Evolutionary conservation across 805 yeast species (phyloP).

Genomic region (Candida chilensis): DNA sequence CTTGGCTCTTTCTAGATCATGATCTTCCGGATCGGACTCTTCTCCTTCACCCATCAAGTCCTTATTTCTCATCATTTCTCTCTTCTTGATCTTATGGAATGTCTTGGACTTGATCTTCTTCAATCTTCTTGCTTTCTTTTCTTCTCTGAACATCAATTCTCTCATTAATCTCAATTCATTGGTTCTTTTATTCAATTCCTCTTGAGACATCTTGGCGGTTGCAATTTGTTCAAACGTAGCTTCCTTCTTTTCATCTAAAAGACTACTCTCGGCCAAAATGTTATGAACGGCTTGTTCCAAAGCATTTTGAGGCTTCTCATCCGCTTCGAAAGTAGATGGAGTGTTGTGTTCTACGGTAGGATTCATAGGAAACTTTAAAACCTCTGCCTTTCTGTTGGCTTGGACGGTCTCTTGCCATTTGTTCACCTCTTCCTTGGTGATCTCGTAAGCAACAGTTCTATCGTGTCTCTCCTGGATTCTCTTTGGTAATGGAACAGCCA

Average conservation of each 20-base stretch:
- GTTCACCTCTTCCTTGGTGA: conserved; percentile 76
- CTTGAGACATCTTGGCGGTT: conserved; percentile 70
- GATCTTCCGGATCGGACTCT: conserved; percentile 46
- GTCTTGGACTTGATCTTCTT: conserved; percentile 93
- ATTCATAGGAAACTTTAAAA: conserved; percentile 66
- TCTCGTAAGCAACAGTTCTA: conserved; percentile 82
- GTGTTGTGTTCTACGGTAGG: conserved; percentile 32
- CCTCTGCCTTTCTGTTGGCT: conserved; percentile 77
- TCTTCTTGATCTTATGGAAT: conserved; percentile 78
- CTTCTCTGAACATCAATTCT: conserved; percentile 94
- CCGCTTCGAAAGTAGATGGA: conserved; percentile 42
- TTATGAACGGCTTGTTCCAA: conserved; percentile 59
- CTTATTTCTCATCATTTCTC: conserved; percentile 64
- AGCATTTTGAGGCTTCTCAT: conserved; percentile 33
- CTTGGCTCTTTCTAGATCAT: conserved; percentile 69
- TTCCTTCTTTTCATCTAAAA: conserved; percentile 65
- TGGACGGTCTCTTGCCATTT: conserved; percentile 85
- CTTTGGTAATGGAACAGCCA: conserved; percentile 77
- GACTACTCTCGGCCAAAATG: conserved; percentile 54
- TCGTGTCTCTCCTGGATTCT: conserved; percentile 81
- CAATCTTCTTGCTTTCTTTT: conserved; percentile 79
- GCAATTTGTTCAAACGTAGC: conserved; percentile 85
- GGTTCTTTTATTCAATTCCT: conserved; percentile 69
- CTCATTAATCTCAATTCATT: conserved; percentile 85
- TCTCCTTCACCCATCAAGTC: conserved; percentile 51